Evolutionary conservation across 179 eudicot genomes (phyloP).

Genomic region (Drosera spatulata): DNA sequence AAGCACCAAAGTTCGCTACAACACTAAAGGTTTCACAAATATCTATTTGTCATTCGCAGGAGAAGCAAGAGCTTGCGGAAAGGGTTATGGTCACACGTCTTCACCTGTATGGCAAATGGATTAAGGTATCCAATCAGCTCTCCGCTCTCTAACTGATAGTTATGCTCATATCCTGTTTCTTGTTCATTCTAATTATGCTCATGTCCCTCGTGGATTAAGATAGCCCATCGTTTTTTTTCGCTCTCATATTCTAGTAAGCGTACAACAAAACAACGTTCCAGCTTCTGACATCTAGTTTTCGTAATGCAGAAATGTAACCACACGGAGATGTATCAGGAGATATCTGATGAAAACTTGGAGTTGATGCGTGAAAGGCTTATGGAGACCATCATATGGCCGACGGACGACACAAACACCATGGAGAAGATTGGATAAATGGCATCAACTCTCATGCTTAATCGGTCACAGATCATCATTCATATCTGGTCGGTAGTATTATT

Average conservation of each 20-base stretch:
- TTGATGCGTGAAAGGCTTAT: constrained; percentile 89
- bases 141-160: not conserved
- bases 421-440: constrained; percentile 39
- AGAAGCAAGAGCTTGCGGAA: constrained; percentile 77
- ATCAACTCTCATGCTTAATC: too few species aligned
- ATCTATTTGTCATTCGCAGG: constrained; percentile 28
- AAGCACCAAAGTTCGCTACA: not conserved
- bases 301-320: constrained; percentile 72
- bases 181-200: too few species aligned
- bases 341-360: constrained; percentile 83
- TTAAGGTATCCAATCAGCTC: constrained; percentile 43
- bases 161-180: too few species aligned
- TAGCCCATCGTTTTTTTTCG: too few species aligned
- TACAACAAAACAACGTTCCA: not conserved
- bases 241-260: too few species aligned
- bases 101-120: constrained; percentile 88
- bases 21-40: not conserved
- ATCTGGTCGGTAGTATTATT: too few species aligned
- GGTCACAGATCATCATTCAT: too few species aligned
- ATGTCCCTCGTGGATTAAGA: too few species aligned
- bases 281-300: not conserved
- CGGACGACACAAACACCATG: constrained; percentile 65
- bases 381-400: constrained; percentile 86
- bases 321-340: constrained; percentile 64
- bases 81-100: constrained; percentile 93